Percentiles rank a stretch among this genome's conserved stretches.
Evolutionary conservation across 331 rosid genomes (phyloP).

Genomic region (Prunus yedoensis): DNA sequence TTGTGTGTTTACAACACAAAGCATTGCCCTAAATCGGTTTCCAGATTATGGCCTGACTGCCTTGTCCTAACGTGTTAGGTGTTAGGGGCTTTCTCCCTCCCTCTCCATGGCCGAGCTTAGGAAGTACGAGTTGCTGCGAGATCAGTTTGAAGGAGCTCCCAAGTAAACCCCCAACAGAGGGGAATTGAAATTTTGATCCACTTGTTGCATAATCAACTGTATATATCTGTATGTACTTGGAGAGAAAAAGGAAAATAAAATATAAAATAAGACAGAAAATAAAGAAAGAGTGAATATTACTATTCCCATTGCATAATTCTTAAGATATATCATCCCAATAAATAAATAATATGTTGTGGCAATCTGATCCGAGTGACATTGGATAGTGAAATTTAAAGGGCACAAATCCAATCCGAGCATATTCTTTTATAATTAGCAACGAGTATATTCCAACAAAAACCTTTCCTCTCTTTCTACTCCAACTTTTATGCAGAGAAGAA

Average conservation of each 20-base stretch:
- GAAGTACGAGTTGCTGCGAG: conserved; percentile 80
- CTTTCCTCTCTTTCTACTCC: too few relatives aligned
- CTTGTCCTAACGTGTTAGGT: conserved; percentile 51
- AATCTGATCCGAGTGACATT: background rate
- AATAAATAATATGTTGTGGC: too few relatives aligned
- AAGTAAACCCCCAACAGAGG: conserved; percentile 35
- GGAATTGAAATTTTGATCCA: background rate
- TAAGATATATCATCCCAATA: too few relatives aligned
- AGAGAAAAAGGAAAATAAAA: background rate
- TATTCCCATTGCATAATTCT: too few relatives aligned
- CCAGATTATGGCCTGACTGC: conserved; percentile 8
- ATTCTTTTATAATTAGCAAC: background rate
- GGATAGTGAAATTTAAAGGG: background rate
- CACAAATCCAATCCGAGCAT: conserved; percentile 7
- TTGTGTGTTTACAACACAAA: background rate
- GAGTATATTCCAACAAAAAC: conserved; percentile 10
- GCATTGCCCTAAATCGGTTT: background rate
- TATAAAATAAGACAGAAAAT: background rate
- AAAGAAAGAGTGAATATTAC: too few relatives aligned
- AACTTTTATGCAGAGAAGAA: too few relatives aligned
- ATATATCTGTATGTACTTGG: background rate
- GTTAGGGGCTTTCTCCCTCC: conserved; percentile 72
- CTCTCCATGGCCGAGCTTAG: conserved; percentile 75
- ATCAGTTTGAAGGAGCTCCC: conserved; percentile 85
- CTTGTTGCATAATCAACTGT: background rate